These are phyloP conservation scores for Cronartium ribicola DNA, from an alignment of 1,284 basidiomycete genomes.

Conservation along the genomic window DNA sequence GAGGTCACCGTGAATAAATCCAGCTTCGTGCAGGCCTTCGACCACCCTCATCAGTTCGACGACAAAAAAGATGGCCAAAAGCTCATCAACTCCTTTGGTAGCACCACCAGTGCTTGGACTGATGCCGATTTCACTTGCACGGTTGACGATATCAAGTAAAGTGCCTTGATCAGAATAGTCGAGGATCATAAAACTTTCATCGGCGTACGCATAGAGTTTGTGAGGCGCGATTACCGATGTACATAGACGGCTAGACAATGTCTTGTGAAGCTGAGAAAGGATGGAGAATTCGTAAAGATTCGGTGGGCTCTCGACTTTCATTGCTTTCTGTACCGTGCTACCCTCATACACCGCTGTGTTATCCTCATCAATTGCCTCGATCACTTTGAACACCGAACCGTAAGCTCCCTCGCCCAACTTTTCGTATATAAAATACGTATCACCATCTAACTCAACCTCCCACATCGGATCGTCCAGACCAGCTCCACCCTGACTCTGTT, in stretches of 20 bases:
- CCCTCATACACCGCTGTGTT: slow-evolving; percentile 53
- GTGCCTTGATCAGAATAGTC: slow-evolving; percentile 87
- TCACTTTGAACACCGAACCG: slow-evolving; percentile 75
- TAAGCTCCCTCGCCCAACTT: slow-evolving; percentile 97
- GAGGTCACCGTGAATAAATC: slow-evolving; percentile 93
- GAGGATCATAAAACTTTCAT: slow-evolving; percentile 86
- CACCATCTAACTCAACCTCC: slow-evolving; percentile 29
- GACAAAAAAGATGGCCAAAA: slow-evolving; percentile 90
- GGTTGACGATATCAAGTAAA: slow-evolving; percentile 87
- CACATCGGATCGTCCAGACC: slow-evolving; percentile 26
- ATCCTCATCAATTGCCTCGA: slow-evolving; percentile 57
- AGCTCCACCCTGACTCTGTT: slow-evolving; percentile 42
- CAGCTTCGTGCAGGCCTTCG: slow-evolving; percentile 72
- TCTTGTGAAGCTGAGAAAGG: slow-evolving; percentile 69
- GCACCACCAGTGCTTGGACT: slow-evolving; percentile 51
- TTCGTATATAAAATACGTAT: slow-evolving; percentile 57
- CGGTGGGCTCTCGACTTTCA: slow-evolving; percentile 86
- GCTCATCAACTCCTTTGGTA: slow-evolving; percentile 68
- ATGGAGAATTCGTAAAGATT: slow-evolving; percentile 91
- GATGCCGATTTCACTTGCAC: slow-evolving; percentile 66
- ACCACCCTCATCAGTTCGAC: slow-evolving; percentile 80
- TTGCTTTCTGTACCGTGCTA: slow-evolving; percentile 64
- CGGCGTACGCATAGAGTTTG: slow-evolving; percentile 68
- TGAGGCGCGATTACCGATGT: slow-evolving; percentile 69
- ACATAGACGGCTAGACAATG: slow-evolving; percentile 60